These are phyloP conservation scores for Moricandia moricandioides DNA, from an alignment of 345 rosid genomes.

Conservation along the genomic window DNA sequence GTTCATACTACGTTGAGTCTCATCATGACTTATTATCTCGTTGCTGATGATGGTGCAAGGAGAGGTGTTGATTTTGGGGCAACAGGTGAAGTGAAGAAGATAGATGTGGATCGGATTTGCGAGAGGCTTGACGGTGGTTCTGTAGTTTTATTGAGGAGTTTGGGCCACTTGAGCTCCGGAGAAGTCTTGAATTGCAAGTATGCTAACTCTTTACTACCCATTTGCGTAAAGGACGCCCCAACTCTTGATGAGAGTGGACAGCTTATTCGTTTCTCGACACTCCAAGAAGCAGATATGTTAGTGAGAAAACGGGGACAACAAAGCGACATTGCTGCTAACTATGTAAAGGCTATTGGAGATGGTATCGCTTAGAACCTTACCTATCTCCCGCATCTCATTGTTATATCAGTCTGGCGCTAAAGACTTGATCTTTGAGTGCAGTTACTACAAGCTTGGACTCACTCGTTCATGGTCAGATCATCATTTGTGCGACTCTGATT, in stretches of 20 bases:
- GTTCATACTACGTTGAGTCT: not conserved
- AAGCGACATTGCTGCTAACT: conserved; percentile 87
- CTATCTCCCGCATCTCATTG: not conserved
- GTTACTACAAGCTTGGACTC: conserved; percentile 65
- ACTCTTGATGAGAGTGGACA: conserved; percentile 78
- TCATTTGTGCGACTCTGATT: conserved; percentile 83
- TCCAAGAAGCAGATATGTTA: conserved; percentile 84
- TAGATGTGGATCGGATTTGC: conserved; percentile 71
- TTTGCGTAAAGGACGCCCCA: conserved; percentile 84
- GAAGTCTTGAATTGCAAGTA: conserved; percentile 99
- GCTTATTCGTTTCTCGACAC: conserved; percentile 76
- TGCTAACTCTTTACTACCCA: conserved; percentile 41
- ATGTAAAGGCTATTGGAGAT: conserved; percentile 78
- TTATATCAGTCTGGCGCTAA: not conserved
- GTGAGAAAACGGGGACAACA: conserved; percentile 80
- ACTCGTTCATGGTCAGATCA: conserved; percentile 66
- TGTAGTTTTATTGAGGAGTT: conserved; percentile 76
- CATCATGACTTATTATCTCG: not conserved
- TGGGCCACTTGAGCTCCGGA: conserved; percentile 96
- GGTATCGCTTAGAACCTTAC: conserved; percentile 30
- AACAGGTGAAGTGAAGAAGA: conserved; percentile 92
- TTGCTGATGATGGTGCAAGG: conserved; percentile 44
- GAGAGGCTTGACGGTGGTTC: conserved; percentile 94
- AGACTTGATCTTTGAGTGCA: conserved; percentile 58
- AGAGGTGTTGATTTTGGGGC: conserved; percentile 96